These are phyloP conservation scores for Macadamia tetraphylla DNA, from an alignment of 164 flowering plant genomes.

Conservation along the genomic window DNA sequence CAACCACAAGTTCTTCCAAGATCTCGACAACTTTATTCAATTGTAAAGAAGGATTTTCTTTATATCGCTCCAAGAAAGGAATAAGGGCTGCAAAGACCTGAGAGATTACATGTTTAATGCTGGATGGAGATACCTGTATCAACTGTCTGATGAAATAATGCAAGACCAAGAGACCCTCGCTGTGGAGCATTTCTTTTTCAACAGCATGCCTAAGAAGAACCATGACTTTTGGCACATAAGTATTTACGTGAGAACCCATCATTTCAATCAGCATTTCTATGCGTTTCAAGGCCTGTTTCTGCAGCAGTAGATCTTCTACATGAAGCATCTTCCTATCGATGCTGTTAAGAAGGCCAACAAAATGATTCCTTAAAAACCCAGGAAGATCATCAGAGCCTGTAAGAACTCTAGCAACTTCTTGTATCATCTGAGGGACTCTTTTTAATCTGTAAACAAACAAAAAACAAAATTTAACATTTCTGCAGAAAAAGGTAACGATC, in stretches of 20 bases:
- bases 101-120: constrained; percentile 84
- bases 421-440: constrained; percentile 76
- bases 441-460: constrained; percentile 43
- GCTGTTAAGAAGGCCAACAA: constrained; percentile 94
- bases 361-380: constrained; percentile 78
- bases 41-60: constrained; percentile 52
- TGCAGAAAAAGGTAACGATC: neutral
- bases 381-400: constrained; percentile 84
- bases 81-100: constrained; percentile 95
- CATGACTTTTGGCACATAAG: constrained; percentile 93
- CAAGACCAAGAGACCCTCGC: constrained; percentile 78
- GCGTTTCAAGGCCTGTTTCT: constrained; percentile 81
- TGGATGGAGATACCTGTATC: constrained; percentile 70
- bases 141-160: constrained; percentile 74
- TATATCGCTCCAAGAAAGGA: constrained; percentile 78
- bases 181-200: constrained; percentile 70
- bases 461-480: neutral
- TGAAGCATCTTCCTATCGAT: constrained; percentile 96
- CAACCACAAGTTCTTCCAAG: constrained; percentile 82
- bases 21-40: constrained; percentile 69
- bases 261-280: constrained; percentile 80
- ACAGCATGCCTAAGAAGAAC: constrained; percentile 96
- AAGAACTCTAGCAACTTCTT: constrained; percentile 76
- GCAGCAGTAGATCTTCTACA: constrained; percentile 58
- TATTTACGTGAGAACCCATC: constrained; percentile 90